Evolutionary conservation across 305 asterid genomes (phyloP), one percentile per base, ranked within the genome.

Genomic region (Vinca major): DNA sequence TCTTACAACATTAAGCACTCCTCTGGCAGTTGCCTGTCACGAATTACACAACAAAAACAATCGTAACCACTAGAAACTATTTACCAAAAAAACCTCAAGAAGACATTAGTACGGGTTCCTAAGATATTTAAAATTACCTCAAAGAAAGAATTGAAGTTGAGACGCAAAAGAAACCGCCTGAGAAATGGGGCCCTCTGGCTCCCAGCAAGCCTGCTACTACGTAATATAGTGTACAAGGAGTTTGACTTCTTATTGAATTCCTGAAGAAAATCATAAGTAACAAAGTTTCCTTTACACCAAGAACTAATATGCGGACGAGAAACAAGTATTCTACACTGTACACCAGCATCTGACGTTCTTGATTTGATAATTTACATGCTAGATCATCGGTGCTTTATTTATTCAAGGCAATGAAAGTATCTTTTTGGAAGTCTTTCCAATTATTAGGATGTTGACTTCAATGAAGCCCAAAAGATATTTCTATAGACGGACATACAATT

Each of bases 181-280:
- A 94, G 92, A 69, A 89, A 94, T 1, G 99, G 99, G 66, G 99
- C 99, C 63, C 99, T 87, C 81, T 94, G 98, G 81, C 99, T 94
- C 79, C 99, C 98, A 66, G 96, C 98, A 69, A 94, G 92, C 84
- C 96, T 86, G 85, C 95, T 89, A 73, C 93, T 91, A 39, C 96
- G 93, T 49, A 91, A 86, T 74, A 91, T 94, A 47, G 99, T 94
- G 80, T 94, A 94, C 74, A 91, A 77, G 63, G 99, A 94, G 84
- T 89, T 94, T 65, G 99, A 94, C 75, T 94, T 91, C 84, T 94
- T 94, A 78, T 87, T 82, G 75, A 93, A 93, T 71, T 91, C 99
- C 96, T 90, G 89, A 74, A 80, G 67, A 21, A 60, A 61, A 51
- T 41, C 60, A 69, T 65, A 64, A 49, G 36, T 7, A 72, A 17